Base-by-base conservation (phyloP, 768 basidiomycete genomes). In the Mycena venus region DNA sequence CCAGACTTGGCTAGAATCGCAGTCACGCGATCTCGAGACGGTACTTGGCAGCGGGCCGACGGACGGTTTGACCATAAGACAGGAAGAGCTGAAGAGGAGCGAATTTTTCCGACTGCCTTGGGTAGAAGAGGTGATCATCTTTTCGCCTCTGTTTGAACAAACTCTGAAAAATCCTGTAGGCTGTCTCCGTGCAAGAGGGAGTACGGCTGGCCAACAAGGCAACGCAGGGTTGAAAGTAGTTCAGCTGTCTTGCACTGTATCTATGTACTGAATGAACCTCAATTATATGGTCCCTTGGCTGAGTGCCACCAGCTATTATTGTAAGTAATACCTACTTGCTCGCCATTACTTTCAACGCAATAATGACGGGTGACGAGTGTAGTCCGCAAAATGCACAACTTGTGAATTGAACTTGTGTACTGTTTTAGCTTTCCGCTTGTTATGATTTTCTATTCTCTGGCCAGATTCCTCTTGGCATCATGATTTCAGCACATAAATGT, bases 31-130 rank as follows among this genome's bases (percentile, higher is more conserved):
- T 83, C 83, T 99, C 53, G 96, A 97, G 84, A 94, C 91, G 70
- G 88, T 97, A 70, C 87, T 98, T n/a, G 96, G 96, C 34, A 95
- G 94, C 80, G 96, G 96, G 1, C 91, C 94, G 3, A 92, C 91
- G 44, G 94, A 95, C 76, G 94, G 94, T 31, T 88, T 91, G 80
- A 92, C 92, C 2, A 89, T 97, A 12, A 85, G 95, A n/a, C 95
- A 95, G 70, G 96, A 98, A 77, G 96, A 98, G 80, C 84, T 98
- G 66, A 90, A 93, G 74, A 85, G 96, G 63, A 96, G 95, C 79
- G 96, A 98, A 81, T 94, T 96, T 84, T 99, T 98, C 89, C 88
- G 89, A 74, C 83, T 98, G 80, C 95, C 96, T 5, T 99, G 97
- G 97, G 96, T 98, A 15, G 93, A 94, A 77, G 91, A 92, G 86